Base-by-base conservation (phyloP, 345 rosid species). In the Mallotus nudiflorus region DNA sequence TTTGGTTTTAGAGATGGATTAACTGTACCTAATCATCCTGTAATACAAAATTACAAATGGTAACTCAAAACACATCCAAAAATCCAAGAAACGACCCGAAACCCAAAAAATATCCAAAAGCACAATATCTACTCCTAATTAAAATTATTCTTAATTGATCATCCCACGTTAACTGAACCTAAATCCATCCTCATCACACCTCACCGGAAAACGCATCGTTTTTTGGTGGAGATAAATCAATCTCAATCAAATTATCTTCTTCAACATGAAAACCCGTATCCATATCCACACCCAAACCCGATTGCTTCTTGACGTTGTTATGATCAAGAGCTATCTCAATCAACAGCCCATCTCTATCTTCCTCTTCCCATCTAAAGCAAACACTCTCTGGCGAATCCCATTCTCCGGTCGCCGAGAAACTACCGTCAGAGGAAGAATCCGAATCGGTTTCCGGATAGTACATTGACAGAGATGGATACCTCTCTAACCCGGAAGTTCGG, bases 191-290 rank as follows among this genome's bases (percentile, higher is more conserved):
- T n/a, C 11, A 12, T 58, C 65, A 39, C 60, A 25, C 48, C 31
- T 24, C 51, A 27, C 70, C 75, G 16, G 68, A 19, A 68, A 15
- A 20, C 62, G 59, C 69, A 2, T 29, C 69, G 12, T 37, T 66
- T 50, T 58, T 75, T 13, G 42, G 35, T 66, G 75, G 75, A 56
- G 87, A 89, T 45, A 89, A 74, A 68, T 88, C 87, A 62, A 93
- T 93, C 82, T 91, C 93, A 28, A 88, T 87, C 77, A 85, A 55
- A 68, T 81, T 90, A 5, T 87, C 97, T 67, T 94, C 98, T 58
- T 89, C 97, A 15, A 74, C 81, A 39, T 79, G 78, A 75, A 75
- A 65, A 28, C 33, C 70, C 42, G 25, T 45, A 28, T 15, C 70
- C 67, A 35, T 11, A 52, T 9, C 70, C 28, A 29, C 56, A 20